A percentile compares a stretch with the other conserved stretches of the same genome.
These are phyloP conservation scores for Lactarius evosmus DNA, from an alignment of 768 basidiomycete genomes.

Conservation along the genomic window DNA sequence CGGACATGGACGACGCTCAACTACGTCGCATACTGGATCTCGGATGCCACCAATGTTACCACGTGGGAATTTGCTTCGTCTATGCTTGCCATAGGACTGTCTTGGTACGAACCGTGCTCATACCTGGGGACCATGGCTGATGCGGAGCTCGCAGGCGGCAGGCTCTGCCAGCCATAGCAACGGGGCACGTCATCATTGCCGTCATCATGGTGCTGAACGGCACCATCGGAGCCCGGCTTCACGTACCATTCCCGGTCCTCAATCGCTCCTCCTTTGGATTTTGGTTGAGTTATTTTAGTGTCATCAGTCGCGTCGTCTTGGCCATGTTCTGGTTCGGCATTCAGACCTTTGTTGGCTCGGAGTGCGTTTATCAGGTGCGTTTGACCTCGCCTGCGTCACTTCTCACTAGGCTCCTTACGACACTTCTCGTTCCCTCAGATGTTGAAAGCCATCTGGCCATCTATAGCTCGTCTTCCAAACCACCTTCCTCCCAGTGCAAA, in stretches of 20 bases:
- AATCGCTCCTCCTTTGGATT: conserved; percentile 86
- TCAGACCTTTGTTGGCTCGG: conserved; percentile 58
- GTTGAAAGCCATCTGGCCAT: conserved; percentile 84
- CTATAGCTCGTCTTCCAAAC: conserved; percentile 60
- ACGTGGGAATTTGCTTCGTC: conserved; percentile 63
- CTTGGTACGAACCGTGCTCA: conserved; percentile 45
- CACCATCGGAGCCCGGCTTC: conserved; percentile 70
- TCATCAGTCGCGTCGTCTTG: conserved; percentile 70
- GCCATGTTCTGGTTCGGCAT: conserved; percentile 83
- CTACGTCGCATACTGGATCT: conserved; percentile 60
- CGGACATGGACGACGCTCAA: conserved; percentile 70
- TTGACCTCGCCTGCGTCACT: not conserved
- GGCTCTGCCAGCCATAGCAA: conserved; percentile 63
- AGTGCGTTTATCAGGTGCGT: conserved; percentile 62
- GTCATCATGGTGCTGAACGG: conserved; percentile 76
- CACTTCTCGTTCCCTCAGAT: conserved; percentile 38
- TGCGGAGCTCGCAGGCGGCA: conserved; percentile 47
- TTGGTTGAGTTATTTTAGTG: conserved; percentile 85
- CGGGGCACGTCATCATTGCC: conserved; percentile 71
- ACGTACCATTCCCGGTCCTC: conserved; percentile 73
- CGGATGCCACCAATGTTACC: conserved; percentile 32
- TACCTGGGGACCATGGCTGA: not conserved
- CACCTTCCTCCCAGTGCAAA: conserved; percentile 52
- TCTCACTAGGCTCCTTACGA: not conserved
- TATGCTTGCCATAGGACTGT: conserved; percentile 71